phyloP scores from a whole-genome alignment of 352 stramenopile species.

The Globisporangium alternatum region DNA sequence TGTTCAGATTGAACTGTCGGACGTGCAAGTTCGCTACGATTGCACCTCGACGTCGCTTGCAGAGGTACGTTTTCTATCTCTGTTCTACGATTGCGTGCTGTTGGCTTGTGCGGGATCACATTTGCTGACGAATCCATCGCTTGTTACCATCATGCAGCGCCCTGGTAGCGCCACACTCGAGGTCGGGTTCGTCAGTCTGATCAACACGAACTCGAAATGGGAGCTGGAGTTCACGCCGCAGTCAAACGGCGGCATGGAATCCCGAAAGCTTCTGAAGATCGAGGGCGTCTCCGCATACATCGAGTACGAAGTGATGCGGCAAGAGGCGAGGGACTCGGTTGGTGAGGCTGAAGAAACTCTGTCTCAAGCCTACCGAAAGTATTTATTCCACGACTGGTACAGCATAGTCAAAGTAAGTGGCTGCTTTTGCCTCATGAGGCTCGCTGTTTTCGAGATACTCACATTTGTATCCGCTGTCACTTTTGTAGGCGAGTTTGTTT shows the following conservation, averaged over 20 bases:
- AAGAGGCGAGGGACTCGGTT: background rate
- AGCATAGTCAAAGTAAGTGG: slow-evolving; percentile 65
- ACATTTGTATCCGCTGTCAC: background rate
- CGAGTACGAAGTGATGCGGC: slow-evolving; percentile 40
- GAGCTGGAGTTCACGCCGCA: slow-evolving; percentile 71
- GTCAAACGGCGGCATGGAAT: slow-evolving; percentile 73
- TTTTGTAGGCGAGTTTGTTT: slow-evolving; percentile 47
- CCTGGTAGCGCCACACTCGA: slow-evolving; percentile 68
- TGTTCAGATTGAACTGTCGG: slow-evolving; percentile 80
- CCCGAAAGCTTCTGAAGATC: slow-evolving; percentile 71
- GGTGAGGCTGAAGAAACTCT: slow-evolving; percentile 11
- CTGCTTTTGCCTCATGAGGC: background rate
- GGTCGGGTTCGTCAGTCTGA: slow-evolving; percentile 56
- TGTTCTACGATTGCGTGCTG: background rate
- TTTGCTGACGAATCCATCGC: background rate
- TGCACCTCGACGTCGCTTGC: slow-evolving; percentile 58
- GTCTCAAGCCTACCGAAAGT: slow-evolving; percentile 34
- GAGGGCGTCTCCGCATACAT: slow-evolving; percentile 72
- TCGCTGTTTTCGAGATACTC: background rate
- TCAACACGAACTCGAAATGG: slow-evolving; percentile 79
- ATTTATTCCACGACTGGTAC: slow-evolving; percentile 86
- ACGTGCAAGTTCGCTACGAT: slow-evolving; percentile 84
- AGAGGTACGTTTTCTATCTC: slow-evolving; percentile 34
- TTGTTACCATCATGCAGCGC: slow-evolving; percentile 30
- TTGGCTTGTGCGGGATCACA: background rate